phyloP scores from a whole-genome alignment of 176 grass and related monocot genomes.

The Alloteropsis semialata region DNA sequence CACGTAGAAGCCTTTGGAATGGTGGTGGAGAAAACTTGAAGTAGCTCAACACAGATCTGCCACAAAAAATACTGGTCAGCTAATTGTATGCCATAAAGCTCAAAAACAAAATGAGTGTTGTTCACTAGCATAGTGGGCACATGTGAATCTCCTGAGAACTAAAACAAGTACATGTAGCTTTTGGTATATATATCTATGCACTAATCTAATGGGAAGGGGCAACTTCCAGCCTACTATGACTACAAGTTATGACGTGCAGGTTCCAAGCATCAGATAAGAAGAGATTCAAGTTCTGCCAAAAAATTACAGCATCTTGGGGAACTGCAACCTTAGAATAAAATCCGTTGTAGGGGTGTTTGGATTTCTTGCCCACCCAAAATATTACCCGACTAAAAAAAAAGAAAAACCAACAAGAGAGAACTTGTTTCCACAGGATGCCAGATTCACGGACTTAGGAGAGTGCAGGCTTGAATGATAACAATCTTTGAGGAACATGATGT shows the following conservation, averaged over 20 bases:
- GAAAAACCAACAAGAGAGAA: not conserved
- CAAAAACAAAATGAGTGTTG: not conserved
- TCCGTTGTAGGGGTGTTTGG: not conserved
- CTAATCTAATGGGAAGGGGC: not conserved
- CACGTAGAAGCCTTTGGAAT: conserved; percentile 53
- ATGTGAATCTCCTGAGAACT: not conserved
- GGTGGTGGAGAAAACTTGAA: conserved; percentile 82
- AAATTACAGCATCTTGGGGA: not conserved
- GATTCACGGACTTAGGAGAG: not conserved
- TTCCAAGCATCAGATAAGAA: not conserved
- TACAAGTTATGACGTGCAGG: not conserved
- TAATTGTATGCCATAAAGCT: conserved; percentile 14
- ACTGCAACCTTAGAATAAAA: not conserved
- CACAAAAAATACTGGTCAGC: conserved; percentile 21
- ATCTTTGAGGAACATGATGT: not conserved
- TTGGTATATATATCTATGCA: not conserved
- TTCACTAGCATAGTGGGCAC: not conserved
- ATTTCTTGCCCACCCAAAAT: not conserved
- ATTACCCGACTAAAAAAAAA: not conserved
- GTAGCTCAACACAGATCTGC: conserved; percentile 66
- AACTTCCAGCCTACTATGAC: not conserved
- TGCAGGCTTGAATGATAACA: not conserved
- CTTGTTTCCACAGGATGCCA: not conserved
- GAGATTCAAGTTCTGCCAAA: not conserved
- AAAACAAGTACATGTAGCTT: not conserved